Evolutionary conservation across 768 basidiomycete genomes (phyloP).

Genomic region (Boletales sp.): DNA sequence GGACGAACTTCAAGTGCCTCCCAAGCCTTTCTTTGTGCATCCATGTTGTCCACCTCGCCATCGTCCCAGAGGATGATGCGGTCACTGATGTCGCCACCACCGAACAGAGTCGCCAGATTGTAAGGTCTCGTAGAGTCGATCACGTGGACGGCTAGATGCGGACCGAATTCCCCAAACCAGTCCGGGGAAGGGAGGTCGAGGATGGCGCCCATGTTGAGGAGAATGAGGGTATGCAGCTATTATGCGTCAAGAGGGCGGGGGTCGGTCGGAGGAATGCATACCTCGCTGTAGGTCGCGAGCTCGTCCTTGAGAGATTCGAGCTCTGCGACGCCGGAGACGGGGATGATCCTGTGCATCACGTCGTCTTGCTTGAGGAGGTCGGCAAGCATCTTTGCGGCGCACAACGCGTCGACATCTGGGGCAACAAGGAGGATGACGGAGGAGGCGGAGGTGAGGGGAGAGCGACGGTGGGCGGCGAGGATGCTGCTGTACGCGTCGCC

Average conservation of each 20-base stretch:
- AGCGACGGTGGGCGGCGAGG: constrained; percentile 65
- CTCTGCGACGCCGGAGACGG: constrained; percentile 82
- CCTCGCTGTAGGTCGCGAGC: constrained; percentile 64
- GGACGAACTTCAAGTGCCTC: constrained; percentile 71
- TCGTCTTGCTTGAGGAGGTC: constrained; percentile 92
- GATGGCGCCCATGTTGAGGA: constrained; percentile 89
- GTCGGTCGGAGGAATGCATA: constrained; percentile 28
- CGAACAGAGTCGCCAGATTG: constrained; percentile 84
- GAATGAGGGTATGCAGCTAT: constrained; percentile 83
- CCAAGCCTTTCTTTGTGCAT: constrained; percentile 76
- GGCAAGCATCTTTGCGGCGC: constrained; percentile 86
- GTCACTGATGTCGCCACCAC: constrained; percentile 59
- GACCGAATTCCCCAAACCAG: constrained; percentile 73
- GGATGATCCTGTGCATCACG: constrained; percentile 84
- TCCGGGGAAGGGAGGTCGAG: constrained; percentile 71
- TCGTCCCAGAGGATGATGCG: constrained; percentile 92
- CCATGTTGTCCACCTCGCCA: constrained; percentile 68
- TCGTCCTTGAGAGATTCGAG: constrained; percentile 64
- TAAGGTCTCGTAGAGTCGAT: constrained; percentile 93
- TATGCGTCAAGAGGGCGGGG: not conserved
- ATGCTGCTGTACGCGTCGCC: constrained; percentile 70
- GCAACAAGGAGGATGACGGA: constrained; percentile 84
- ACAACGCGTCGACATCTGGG: constrained; percentile 89
- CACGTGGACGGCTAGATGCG: constrained; percentile 74
- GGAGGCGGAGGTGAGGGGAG: constrained; percentile 73